Percentiles rank a stretch among this genome's conserved stretches.
Evolutionary conservation across 257 asterid species (phyloP).

Genomic region (Capsicum pubescens): DNA sequence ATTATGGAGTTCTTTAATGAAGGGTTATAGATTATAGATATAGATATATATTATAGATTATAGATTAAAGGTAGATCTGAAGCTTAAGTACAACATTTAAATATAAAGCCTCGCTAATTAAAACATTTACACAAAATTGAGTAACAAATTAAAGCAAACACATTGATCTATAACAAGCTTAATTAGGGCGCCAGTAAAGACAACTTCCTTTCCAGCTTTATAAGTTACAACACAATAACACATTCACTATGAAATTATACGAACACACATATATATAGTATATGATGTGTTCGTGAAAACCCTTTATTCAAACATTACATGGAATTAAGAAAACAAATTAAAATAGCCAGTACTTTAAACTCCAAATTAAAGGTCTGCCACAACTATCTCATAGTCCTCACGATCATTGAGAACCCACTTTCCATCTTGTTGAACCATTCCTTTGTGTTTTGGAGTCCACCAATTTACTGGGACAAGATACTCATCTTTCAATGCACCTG

Average conservation of each 20-base stretch:
- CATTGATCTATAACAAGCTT: background rate
- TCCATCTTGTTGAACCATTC: slow-evolving; percentile 86
- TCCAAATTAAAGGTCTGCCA: background rate
- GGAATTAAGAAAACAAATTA: background rate
- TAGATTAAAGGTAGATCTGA: background rate
- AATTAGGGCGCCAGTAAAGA: background rate
- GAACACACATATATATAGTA: background rate
- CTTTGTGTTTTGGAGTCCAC: slow-evolving; percentile 70
- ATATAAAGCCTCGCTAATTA: background rate
- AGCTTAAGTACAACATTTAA: background rate
- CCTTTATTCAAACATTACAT: background rate
- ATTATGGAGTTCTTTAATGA: too few relatives aligned
- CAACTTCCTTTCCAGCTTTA: background rate
- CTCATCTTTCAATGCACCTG: slow-evolving; percentile 59
- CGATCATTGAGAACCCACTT: slow-evolving; percentile 71
- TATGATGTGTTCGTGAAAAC: background rate
- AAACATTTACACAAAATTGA: background rate
- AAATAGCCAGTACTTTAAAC: background rate
- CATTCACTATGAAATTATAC: background rate
- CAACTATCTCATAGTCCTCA: slow-evolving; percentile 33
- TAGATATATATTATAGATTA: too few relatives aligned
- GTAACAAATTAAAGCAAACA: background rate
- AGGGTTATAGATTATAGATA: too few relatives aligned
- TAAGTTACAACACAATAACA: background rate
- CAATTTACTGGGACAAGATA: slow-evolving; percentile 62